A percentile compares a stretch with the other conserved stretches of the same genome.
phyloP scores from a whole-genome alignment of 306 rosid genomes.

The Quercus cerris region DNA sequence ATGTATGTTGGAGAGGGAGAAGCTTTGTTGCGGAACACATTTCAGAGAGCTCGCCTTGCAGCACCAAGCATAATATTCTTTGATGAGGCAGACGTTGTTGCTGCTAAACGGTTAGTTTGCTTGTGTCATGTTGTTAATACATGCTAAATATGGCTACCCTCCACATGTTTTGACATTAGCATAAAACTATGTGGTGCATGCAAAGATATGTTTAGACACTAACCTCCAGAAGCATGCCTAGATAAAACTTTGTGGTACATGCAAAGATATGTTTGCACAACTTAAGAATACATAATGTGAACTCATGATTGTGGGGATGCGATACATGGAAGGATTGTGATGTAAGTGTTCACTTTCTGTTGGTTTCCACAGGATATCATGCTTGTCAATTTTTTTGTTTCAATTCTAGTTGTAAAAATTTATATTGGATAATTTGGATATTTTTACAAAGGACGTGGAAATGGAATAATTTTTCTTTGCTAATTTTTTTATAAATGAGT shows the following conservation, averaged over 20 bases:
- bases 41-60: constrained; percentile 81
- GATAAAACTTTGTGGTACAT: not conserved
- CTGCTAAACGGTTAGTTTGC: constrained; percentile 76
- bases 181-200: not conserved
- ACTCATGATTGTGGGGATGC: not conserved
- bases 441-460: not conserved
- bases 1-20: constrained; percentile 98
- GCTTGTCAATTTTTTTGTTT: not conserved
- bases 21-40: constrained; percentile 77
- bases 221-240: not conserved
- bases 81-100: constrained; percentile 91
- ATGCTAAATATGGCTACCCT: not conserved
- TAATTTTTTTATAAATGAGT: not conserved
- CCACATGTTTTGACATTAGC: not conserved
- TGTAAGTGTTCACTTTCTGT: not conserved
- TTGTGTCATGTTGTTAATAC: not conserved
- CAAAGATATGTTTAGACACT: not conserved
- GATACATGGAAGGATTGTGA: not conserved
- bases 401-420: not conserved
- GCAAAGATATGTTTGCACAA: not conserved
- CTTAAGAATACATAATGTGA: not conserved
- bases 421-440: not conserved
- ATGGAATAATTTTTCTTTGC: not conserved
- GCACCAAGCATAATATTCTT: constrained; percentile 90
- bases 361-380: not conserved